These are phyloP conservation scores for Lentinula sp. DNA, from an alignment of 768 basidiomycete species.

Conservation along the genomic window DNA sequence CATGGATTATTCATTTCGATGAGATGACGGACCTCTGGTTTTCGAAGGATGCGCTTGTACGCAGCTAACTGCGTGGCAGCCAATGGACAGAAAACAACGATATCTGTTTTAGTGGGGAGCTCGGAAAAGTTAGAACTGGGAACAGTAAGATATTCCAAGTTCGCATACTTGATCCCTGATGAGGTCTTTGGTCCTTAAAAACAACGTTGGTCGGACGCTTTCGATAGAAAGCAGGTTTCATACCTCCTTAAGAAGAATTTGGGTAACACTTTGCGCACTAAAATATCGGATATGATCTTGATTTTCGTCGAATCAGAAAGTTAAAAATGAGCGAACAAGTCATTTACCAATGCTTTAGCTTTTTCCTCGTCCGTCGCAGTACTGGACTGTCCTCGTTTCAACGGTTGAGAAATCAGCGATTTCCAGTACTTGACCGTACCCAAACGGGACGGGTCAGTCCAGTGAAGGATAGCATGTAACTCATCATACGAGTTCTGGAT, in stretches of 20 bases:
- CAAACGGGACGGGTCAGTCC: conserved; percentile 78
- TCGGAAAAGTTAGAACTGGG: conserved; percentile 20
- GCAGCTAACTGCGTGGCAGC: conserved; percentile 62
- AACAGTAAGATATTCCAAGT: not conserved
- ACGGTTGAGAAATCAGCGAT: conserved; percentile 58
- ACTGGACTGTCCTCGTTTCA: conserved; percentile 62
- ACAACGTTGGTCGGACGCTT: not conserved
- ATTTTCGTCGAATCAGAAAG: not conserved
- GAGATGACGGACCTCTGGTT: conserved; percentile 63
- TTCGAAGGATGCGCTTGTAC: conserved; percentile 67
- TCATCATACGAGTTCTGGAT: conserved; percentile 87
- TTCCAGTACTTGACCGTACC: conserved; percentile 78
- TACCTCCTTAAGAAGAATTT: conserved; percentile 80
- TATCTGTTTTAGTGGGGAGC: conserved; percentile 84
- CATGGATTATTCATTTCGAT: conserved; percentile 68
- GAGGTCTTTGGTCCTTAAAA: conserved; percentile 63
- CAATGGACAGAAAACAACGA: conserved; percentile 92
- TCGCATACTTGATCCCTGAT: conserved; percentile 56
- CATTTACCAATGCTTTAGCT: conserved; percentile 42
- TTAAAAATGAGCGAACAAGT: not conserved
- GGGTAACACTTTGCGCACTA: conserved; percentile 70
- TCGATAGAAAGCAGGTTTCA: conserved; percentile 1
- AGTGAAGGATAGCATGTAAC: conserved; percentile 88
- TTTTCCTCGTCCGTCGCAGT: conserved; percentile 59
- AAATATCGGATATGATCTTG: conserved; percentile 51